A percentile compares a stretch with the other conserved stretches of the same genome.
These are phyloP conservation scores for Ligustrum vulgare DNA, from an alignment of 257 asterid species.

Conservation along the genomic window DNA sequence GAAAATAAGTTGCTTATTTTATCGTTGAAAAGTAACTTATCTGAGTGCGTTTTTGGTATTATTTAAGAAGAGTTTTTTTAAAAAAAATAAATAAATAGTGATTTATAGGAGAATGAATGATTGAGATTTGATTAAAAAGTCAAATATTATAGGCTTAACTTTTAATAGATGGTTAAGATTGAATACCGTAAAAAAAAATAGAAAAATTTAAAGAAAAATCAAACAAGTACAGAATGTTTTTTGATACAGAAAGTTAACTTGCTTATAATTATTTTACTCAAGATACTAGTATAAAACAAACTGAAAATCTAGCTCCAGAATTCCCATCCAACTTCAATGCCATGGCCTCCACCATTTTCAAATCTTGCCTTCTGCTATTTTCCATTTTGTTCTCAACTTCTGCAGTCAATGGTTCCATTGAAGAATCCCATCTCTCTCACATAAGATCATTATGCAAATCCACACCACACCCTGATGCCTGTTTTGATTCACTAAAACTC, in stretches of 20 bases:
- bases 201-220: no score
- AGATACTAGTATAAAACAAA: not conserved
- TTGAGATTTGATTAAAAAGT: no score
- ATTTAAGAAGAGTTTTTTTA: no score
- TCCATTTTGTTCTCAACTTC: slow-evolving; percentile 28
- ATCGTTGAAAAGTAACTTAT: no score
- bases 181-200: no score
- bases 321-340: not conserved
- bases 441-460: slow-evolving; percentile 51
- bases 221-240: no score
- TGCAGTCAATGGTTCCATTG: slow-evolving; percentile 14
- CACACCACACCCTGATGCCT: slow-evolving; percentile 64
- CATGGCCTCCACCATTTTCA: slow-evolving; percentile 28
- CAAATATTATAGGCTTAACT: no score
- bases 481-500: slow-evolving; percentile 58
- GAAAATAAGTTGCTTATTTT: not conserved
- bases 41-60: no score
- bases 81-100: no score
- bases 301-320: not conserved
- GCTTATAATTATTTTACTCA: not conserved
- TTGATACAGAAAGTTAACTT: no score
- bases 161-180: no score
- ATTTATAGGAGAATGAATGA: no score
- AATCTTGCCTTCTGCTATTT: slow-evolving; percentile 20
- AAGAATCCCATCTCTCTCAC: slow-evolving; percentile 31